Conservation (phyloP, 163 green algal species). For the Scenedesmus sp. region DNA sequence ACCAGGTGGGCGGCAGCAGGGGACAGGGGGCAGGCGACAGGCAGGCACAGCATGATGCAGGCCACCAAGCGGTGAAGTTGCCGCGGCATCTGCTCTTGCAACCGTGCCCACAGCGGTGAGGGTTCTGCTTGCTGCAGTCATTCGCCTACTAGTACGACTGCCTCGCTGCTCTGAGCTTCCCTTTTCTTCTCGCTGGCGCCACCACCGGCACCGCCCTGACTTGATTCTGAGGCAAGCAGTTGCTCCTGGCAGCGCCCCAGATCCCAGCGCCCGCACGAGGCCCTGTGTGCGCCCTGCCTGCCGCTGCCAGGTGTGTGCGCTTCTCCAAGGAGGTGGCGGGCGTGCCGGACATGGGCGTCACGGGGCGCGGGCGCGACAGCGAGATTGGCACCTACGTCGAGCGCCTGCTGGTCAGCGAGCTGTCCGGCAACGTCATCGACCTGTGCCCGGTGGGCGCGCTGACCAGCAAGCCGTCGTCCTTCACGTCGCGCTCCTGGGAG, state of each 20-base stretch:
- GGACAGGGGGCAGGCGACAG: not conserved
- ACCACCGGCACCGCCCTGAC: too few relatives aligned
- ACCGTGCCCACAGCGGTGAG: too few relatives aligned
- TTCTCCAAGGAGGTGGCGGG: slow-evolving; percentile 97
- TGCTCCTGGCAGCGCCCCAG: too few relatives aligned
- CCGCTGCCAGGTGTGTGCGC: slow-evolving; percentile 88
- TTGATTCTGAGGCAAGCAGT: not conserved
- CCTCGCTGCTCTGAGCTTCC: too few relatives aligned
- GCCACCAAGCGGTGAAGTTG: too few relatives aligned
- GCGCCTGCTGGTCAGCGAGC: slow-evolving; percentile 92
- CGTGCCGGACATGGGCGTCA: slow-evolving; percentile 96
- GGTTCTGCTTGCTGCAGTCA: too few relatives aligned
- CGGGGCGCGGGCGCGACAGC: slow-evolving; percentile 89
- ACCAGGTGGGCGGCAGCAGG: slow-evolving; percentile 76
- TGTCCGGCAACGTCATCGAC: slow-evolving; percentile 99
- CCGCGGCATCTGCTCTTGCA: too few relatives aligned
- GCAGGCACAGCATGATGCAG: not conserved
- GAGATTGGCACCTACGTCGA: slow-evolving; percentile 99
- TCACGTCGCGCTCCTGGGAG: slow-evolving; percentile 98
- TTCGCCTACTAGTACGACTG: too few relatives aligned
- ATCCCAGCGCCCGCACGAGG: too few relatives aligned
- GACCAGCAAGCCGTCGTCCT: slow-evolving; percentile 97
- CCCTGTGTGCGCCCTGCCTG: too few relatives aligned
- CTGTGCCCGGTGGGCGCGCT: slow-evolving; percentile 98
- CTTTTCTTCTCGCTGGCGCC: not conserved